Conservation (phyloP, 352 stramenopile species). For the Phytophthora tentaculata region DNA sequence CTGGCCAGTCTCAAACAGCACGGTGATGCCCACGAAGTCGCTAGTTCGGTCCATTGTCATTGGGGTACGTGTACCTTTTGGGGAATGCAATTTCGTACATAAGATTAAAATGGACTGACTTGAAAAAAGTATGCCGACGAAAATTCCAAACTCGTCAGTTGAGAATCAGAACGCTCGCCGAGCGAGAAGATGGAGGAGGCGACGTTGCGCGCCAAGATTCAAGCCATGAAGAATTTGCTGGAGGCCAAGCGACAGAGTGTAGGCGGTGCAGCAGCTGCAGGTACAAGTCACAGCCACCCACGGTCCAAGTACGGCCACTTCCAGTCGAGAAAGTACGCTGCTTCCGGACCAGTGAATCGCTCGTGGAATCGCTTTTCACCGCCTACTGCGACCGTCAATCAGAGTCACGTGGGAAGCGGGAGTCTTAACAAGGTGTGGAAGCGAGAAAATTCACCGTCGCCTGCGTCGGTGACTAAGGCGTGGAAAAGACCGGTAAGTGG, state of each 20-base stretch:
- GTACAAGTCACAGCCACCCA: conserved; percentile 3
- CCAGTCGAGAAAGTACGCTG: conserved; percentile 15
- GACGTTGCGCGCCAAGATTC: conserved; percentile 80
- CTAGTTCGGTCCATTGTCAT: conserved; percentile 75
- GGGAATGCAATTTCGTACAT: conserved; percentile 17
- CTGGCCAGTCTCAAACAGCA: conserved; percentile 80
- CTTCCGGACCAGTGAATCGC: conserved; percentile 37
- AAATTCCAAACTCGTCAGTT: conserved; percentile 18
- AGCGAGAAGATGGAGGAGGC: conserved; percentile 73
- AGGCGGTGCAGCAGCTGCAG: not conserved
- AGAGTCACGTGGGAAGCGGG: not conserved
- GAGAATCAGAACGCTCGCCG: conserved; percentile 10
- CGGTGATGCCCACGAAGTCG: conserved; percentile 86
- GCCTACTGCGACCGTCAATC: not conserved
- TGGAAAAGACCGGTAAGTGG: conserved; percentile 44
- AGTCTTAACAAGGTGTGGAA: conserved; percentile 73
- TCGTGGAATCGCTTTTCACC: conserved; percentile 49
- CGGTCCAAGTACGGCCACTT: conserved; percentile 3
- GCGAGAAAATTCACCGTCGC: conserved; percentile 24
- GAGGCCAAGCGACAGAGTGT: conserved; percentile 45
- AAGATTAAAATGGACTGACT: not conserved
- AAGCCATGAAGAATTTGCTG: conserved; percentile 83
- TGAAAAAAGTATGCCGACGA: conserved; percentile 1
- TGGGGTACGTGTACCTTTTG: conserved; percentile 3
- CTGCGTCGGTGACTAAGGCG: conserved; percentile 28